phyloP scores from a whole-genome alignment of 2,329 filamentous ascomycete genomes.

The Colletotrichum gloeosporioides region DNA sequence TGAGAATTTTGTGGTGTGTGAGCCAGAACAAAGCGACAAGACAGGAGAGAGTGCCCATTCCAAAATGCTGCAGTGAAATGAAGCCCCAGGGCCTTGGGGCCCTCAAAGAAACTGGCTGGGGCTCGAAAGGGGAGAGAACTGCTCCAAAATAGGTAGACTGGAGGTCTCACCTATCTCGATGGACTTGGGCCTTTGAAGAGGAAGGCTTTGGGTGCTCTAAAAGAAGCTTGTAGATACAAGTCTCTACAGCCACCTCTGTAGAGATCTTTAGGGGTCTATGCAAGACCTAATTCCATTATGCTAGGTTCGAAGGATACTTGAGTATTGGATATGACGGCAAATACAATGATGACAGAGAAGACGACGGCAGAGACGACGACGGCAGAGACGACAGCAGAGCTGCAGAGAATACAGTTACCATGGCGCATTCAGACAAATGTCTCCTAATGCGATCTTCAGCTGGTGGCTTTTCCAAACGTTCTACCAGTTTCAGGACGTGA shows the following conservation, averaged over 20 bases:
- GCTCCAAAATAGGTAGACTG: background rate
- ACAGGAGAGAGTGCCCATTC: background rate
- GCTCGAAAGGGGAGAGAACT: background rate
- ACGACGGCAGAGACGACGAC: no score
- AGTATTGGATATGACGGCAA: background rate
- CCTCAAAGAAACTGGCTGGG: background rate
- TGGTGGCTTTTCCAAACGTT: background rate
- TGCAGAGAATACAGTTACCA: background rate
- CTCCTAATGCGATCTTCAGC: background rate
- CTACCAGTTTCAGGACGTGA: background rate
- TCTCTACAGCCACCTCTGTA: background rate
- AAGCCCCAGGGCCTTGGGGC: background rate
- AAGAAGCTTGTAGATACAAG: background rate
- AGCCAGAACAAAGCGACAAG: background rate
- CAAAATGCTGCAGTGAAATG: background rate
- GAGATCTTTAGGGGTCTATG: background rate
- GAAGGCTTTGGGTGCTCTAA: background rate
- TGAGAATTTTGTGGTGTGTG: background rate
- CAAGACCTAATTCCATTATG: background rate
- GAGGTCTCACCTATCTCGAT: background rate
- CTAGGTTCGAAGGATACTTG: background rate
- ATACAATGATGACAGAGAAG: no score
- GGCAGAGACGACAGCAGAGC: background rate
- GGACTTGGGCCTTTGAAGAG: background rate
- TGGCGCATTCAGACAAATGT: background rate